A percentile compares a stretch with the other conserved stretches of the same genome.
phyloP scores from a whole-genome alignment of 2,329 filamentous ascomycete genomes.

The Colletotrichum costaricense region DNA sequence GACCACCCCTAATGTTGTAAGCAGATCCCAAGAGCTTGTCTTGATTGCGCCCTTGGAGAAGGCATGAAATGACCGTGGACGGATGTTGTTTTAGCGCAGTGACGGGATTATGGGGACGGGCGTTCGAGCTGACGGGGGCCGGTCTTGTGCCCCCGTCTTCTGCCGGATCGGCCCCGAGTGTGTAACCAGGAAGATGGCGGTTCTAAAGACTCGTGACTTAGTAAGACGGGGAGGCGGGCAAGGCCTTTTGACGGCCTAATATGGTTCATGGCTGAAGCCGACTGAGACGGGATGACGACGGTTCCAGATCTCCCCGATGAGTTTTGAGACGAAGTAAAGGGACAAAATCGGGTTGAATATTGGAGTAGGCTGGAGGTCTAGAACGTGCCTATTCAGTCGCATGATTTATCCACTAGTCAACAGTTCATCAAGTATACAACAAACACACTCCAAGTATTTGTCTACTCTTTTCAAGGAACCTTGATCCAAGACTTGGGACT shows the following conservation, averaged over 20 bases:
- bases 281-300: neutral
- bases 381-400: neutral
- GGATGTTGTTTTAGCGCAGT: neutral
- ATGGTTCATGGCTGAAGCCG: neutral
- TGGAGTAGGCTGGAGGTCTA: neutral
- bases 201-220: neutral
- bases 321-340: neutral
- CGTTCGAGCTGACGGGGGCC: neutral
- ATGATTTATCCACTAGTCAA: neutral
- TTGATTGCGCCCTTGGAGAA: neutral
- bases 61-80: neutral
- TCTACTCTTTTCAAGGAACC: neutral
- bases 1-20: neutral
- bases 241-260: neutral
- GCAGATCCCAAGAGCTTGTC: neutral
- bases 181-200: neutral
- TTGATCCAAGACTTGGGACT: neutral
- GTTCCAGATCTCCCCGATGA: neutral
- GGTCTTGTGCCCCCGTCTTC: neutral
- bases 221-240: neutral
- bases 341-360: neutral
- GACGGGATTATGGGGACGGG: neutral
- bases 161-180: constrained; percentile 1
- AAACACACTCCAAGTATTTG: neutral
- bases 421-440: neutral